phyloP scores from a whole-genome alignment of 139 green algal genomes.

The Nannochloris sp. region DNA sequence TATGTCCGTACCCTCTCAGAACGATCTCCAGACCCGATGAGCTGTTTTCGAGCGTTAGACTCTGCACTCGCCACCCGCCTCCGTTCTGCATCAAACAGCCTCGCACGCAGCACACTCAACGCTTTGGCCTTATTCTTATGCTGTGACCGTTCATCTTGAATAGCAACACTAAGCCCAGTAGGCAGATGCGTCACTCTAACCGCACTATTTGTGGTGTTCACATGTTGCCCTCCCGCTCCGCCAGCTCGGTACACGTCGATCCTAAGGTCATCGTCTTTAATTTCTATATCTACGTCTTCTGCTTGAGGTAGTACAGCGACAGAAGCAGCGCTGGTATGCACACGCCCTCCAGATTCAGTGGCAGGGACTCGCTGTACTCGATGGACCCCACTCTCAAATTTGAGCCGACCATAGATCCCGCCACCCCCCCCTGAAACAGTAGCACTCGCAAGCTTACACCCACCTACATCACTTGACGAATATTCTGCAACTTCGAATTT shows the following conservation, averaged over 20 bases:
- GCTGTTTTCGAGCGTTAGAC: slow-evolving; percentile 54
- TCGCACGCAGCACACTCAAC: slow-evolving; percentile 54
- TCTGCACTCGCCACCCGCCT: slow-evolving; percentile 59
- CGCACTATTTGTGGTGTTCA: slow-evolving; percentile 74
- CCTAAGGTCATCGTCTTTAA: slow-evolving; percentile 56
- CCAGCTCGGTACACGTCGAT: slow-evolving; percentile 59
- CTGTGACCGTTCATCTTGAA: slow-evolving; percentile 88
- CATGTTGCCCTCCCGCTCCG: slow-evolving; percentile 70
- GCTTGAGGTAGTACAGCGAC: slow-evolving; percentile 87
- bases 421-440: slow-evolving; percentile 26
- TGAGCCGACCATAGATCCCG: slow-evolving; percentile 74
- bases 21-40: slow-evolving; percentile 84
- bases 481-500: slow-evolving; percentile 55
- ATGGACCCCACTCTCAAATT: slow-evolving; percentile 95
- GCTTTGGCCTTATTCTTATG: slow-evolving; percentile 90
- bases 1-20: slow-evolving; percentile 97
- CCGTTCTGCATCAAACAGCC: slow-evolving; percentile 85
- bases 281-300: slow-evolving; percentile 53
- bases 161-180: slow-evolving; percentile 61
- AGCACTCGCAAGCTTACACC: slow-evolving; percentile 71
- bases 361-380: slow-evolving; percentile 93
- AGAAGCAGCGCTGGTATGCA: slow-evolving; percentile 94
- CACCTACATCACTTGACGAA: slow-evolving; percentile 65
- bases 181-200: slow-evolving; percentile 76
- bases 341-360: slow-evolving; percentile 82